These are phyloP conservation scores for maize (Zea mays) DNA, from an alignment of 176 grass and related monocot species.

Conservation along the genomic window DNA sequence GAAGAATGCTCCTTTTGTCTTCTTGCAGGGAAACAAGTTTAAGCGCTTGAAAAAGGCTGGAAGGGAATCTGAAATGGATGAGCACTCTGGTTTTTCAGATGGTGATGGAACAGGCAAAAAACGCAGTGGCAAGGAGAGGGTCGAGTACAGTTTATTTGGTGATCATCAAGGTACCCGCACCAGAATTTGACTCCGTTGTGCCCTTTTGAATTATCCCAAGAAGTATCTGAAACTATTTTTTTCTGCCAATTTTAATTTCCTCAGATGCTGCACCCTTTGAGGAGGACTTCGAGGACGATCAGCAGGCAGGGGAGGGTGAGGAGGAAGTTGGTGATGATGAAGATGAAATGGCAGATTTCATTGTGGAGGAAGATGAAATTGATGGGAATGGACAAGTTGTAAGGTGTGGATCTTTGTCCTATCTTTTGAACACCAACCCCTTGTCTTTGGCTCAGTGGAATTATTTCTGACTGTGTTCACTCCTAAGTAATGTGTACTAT, in stretches of 20 bases:
- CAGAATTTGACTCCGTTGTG: not conserved
- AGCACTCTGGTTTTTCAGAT: constrained; percentile 62
- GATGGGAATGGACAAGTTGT: constrained; percentile 81
- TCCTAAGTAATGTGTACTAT: not conserved
- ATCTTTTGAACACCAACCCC: not conserved
- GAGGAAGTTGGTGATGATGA: constrained; percentile 70
- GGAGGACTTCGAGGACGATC: constrained; percentile 81
- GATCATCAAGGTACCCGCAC: constrained; percentile 62
- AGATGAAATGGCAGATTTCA: constrained; percentile 98
- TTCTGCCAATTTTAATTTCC: constrained; percentile 25
- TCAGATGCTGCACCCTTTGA: constrained; percentile 55
- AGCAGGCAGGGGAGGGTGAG: constrained; percentile 61
- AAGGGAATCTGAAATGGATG: constrained; percentile 64
- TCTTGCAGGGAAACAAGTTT: constrained; percentile 70
- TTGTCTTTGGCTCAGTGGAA: not conserved
- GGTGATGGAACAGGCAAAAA: constrained; percentile 67
- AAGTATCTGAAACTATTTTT: constrained; percentile 23
- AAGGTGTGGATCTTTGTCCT: constrained; percentile 39
- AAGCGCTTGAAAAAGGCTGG: constrained; percentile 94
- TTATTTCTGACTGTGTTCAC: not conserved
- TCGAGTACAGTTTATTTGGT: constrained; percentile 86
- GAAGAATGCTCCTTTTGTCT: not conserved
- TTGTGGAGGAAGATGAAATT: constrained; percentile 93
- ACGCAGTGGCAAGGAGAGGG: constrained; percentile 70
- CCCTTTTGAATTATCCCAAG: not conserved